Evolutionary conservation across 2,329 filamentous ascomycete species (phyloP), one percentile per base, ranked within the genome.

Genomic region (Cladobotryum mycophilum): DNA sequence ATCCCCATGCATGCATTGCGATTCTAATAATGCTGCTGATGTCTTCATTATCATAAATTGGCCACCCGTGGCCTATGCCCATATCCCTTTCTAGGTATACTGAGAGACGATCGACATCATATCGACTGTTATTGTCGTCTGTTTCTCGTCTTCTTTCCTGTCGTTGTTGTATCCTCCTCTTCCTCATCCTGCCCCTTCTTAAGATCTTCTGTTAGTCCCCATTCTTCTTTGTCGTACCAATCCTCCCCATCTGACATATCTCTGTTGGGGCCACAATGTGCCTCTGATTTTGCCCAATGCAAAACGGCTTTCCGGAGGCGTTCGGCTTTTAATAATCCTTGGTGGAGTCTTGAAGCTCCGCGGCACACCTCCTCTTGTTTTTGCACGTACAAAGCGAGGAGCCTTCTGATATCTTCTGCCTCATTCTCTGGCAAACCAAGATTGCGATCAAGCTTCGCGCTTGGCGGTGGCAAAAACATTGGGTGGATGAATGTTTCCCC

Each of bases 201-300:
- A 7, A 92, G 70, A 57, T 88, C 84, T 54, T 87, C 85, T 8
- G 81, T 78, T 45, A 93, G 66, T 0, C 80, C 81, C 87, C 88
- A 92, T 69, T 89, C 86, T 48, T 89, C 85, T 61, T 80, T 81
- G 67, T 95, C 89, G 63, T 90, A 91, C 86, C 88, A 95, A 64
- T 95, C 89, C 71, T 95, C 89, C 11, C 88, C 88, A 64, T 95
- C 89, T 46, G 86, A 90, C 84, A 93, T 84, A 65, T 91, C 87
- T 45, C 83, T 67, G 63, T 83, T 81, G 15, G 72, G 64, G 2
- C 82, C 81, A 47, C 74, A 76, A 61, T 92, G 88, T 18, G 79
- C 87, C 69, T 92, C 88, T 1, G 88, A 85, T 64, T 89, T 89
- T 57, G 84, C 79, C 84, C 86, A 90, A 58, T 81, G 79, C 63